Conservation (phyloP, 1,139 yeast species). For the Scheffersomyces insectosa region DNA sequence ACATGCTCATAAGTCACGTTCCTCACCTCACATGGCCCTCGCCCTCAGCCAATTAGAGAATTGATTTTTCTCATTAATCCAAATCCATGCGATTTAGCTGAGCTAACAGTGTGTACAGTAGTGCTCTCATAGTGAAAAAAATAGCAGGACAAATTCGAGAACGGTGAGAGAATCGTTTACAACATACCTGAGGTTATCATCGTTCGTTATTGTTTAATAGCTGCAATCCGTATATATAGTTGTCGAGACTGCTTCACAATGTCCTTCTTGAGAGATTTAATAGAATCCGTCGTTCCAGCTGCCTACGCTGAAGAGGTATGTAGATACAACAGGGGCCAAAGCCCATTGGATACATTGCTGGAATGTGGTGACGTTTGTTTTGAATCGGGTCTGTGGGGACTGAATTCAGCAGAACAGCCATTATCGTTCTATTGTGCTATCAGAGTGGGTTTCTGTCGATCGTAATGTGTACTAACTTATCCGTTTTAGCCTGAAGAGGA, state of each 20-base stretch:
- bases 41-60: conserved; percentile 25
- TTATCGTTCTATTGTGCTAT: not conserved
- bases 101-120: no score
- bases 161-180: conserved; percentile 1
- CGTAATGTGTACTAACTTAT: not conserved
- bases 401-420: no score
- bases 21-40: not conserved
- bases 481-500: conserved; percentile 20
- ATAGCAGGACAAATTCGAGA: conserved; percentile 3
- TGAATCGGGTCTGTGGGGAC: no score
- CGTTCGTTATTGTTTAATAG: conserved; percentile 2
- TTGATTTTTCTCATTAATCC: conserved; percentile 24
- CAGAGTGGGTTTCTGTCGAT: conserved; percentile 5
- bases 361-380: no score
- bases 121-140: not conserved
- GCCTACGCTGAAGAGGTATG: conserved; percentile 85
- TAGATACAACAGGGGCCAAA: conserved; percentile 8
- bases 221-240: conserved; percentile 1
- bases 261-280: conserved; percentile 73
- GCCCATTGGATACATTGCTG: no score
- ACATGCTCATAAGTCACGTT: not conserved
- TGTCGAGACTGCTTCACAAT: conserved; percentile 16
- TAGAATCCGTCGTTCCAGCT: conserved; percentile 80
- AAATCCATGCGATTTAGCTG: not conserved
- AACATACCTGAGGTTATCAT: not conserved